Percentiles rank a stretch among this genome's conserved stretches.
Evolutionary conservation across 345 rosid genomes (phyloP).

Genomic region (Abelmoschus esculentus): DNA sequence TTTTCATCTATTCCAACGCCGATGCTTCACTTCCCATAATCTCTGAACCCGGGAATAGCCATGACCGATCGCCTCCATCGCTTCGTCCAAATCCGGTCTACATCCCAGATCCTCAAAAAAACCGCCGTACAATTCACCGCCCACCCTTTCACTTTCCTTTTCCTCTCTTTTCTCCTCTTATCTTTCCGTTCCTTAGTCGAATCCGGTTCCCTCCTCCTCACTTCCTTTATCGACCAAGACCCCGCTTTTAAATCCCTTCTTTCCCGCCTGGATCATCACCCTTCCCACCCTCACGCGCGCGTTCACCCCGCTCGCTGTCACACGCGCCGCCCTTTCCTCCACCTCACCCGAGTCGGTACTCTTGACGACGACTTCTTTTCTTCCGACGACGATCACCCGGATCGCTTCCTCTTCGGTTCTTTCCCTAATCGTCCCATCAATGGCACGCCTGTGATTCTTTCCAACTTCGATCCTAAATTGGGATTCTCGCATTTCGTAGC

Average conservation of each 20-base stretch:
- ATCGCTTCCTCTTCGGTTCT: slow-evolving; percentile 41
- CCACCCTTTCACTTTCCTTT: slow-evolving; percentile 48
- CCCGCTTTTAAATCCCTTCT: slow-evolving; percentile 76
- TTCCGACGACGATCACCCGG: slow-evolving; percentile 48
- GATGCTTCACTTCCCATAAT: slow-evolving; percentile 4
- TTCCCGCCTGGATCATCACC: slow-evolving; percentile 61
- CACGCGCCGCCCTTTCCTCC: slow-evolving; percentile 60
- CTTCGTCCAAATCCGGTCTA: slow-evolving; percentile 47
- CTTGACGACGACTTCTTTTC: slow-evolving; percentile 83
- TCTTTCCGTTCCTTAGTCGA: slow-evolving; percentile 76
- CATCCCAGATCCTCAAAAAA: slow-evolving; percentile 47
- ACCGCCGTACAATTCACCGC: slow-evolving; percentile 39
- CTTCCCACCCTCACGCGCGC: slow-evolving; percentile 18
- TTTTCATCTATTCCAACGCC: background rate
- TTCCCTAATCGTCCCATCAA: slow-evolving; percentile 36
- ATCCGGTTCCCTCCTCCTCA: slow-evolving; percentile 51
- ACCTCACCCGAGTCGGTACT: slow-evolving; percentile 78
- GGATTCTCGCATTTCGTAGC: slow-evolving; percentile 46
- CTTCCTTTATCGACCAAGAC: slow-evolving; percentile 75
- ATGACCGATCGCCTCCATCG: slow-evolving; percentile 59
- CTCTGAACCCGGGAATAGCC: slow-evolving; percentile 20
- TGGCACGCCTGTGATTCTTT: slow-evolving; percentile 44
- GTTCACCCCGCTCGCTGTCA: slow-evolving; percentile 35
- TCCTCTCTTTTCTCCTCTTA: slow-evolving; percentile 69
- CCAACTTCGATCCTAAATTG: slow-evolving; percentile 38